Conservation (phyloP, 2,329 filamentous ascomycete genomes). For the Emmonsiellopsis sp. region DNA sequence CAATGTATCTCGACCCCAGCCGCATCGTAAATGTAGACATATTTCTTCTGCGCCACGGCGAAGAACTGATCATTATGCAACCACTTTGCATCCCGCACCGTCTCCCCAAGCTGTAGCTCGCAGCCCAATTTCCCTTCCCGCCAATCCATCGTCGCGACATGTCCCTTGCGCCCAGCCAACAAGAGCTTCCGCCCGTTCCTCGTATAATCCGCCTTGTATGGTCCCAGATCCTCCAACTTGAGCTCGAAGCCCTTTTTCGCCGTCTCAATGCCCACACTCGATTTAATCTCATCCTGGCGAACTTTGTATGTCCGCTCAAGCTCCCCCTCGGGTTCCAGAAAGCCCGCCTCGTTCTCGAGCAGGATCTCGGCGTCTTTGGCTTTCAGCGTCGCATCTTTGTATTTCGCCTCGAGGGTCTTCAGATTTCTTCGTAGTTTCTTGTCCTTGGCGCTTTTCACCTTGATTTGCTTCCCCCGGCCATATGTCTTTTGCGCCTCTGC, state of each 20-base stretch:
- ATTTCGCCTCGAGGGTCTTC: conserved; percentile 69
- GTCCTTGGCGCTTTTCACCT: conserved; percentile 66
- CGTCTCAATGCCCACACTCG: conserved; percentile 67
- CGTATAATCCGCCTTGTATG: conserved; percentile 83
- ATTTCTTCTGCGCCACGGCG: conserved; percentile 91
- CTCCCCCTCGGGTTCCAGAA: conserved; percentile 78
- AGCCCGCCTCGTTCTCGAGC: conserved; percentile 75
- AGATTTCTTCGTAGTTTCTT: conserved; percentile 82
- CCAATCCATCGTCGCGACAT: conserved; percentile 97
- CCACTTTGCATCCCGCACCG: conserved; percentile 80
- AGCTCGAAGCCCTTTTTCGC: conserved; percentile 91
- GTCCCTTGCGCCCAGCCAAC: conserved; percentile 81
- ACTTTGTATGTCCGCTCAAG: conserved; percentile 90
- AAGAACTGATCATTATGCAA: conserved; percentile 90
- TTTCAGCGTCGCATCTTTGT: conserved; percentile 68
- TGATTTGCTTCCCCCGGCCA: conserved; percentile 70
- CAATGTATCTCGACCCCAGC: conserved; percentile 89
- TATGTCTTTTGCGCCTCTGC: conserved; percentile 62
- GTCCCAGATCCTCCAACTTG: conserved; percentile 71
- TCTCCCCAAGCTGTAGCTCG: conserved; percentile 85
- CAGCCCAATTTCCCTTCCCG: conserved; percentile 81
- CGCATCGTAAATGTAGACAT: conserved; percentile 92
- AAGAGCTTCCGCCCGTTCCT: conserved; percentile 80
- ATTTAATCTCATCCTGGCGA: conserved; percentile 73
- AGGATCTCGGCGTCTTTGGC: conserved; percentile 95